phyloP scores from a whole-genome alignment of 2,329 filamentous ascomycete genomes.

The Hymenoscyphus infarciens region DNA sequence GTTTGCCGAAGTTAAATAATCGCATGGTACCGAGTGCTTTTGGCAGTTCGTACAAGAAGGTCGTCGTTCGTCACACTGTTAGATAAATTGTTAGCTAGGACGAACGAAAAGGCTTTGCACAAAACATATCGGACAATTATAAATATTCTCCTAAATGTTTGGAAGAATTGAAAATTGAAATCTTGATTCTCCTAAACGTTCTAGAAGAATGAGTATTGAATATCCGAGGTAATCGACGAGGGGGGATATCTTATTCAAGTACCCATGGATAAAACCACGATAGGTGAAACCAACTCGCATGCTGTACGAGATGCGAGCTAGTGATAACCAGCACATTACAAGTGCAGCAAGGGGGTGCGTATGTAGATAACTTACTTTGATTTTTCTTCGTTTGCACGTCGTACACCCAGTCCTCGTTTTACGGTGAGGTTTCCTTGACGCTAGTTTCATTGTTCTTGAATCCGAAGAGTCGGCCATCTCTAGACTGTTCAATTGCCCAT shows the following conservation, averaged over 20 bases:
- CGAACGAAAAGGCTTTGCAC: background rate
- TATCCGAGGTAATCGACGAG: no score
- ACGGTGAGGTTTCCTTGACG: constrained; percentile 28
- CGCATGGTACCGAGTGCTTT: constrained; percentile 40
- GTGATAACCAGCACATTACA: background rate
- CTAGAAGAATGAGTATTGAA: no score
- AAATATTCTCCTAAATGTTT: background rate
- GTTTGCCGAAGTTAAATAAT: constrained; percentile 31
- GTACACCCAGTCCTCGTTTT: constrained; percentile 41
- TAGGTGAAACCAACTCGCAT: no score
- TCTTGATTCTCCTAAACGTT: no score
- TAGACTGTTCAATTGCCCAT: background rate
- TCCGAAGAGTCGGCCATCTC: background rate
- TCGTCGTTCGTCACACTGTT: constrained; percentile 40
- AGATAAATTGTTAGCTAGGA: background rate
- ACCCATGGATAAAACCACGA: no score
- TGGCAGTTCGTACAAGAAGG: constrained; percentile 42
- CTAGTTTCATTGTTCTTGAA: constrained; percentile 15
- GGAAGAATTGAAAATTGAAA: no score
- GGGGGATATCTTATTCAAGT: no score
- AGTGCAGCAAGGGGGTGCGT: no score
- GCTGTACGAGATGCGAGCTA: background rate
- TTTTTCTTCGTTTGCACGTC: constrained; percentile 41
- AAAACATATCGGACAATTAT: background rate
- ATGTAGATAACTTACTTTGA: constrained; percentile 35